A percentile compares a stretch with the other conserved stretches of the same genome.
phyloP scores from a whole-genome alignment of 2,329 filamentous ascomycete genomes.

The Talaromyces piceae region DNA sequence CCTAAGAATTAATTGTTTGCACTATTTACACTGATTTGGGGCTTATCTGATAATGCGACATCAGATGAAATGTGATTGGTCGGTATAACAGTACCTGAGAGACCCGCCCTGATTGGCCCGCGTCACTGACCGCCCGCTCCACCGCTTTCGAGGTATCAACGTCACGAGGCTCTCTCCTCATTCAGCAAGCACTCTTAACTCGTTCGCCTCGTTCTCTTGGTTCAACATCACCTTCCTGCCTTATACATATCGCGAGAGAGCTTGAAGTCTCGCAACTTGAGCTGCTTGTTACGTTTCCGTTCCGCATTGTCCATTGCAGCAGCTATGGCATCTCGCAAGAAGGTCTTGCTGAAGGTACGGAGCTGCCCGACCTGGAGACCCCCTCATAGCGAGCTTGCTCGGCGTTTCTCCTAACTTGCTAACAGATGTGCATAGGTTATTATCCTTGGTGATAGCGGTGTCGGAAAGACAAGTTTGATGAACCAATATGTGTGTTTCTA shows the following conservation, averaged over 20 bases:
- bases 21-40: neutral
- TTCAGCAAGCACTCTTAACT: neutral
- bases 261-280: neutral
- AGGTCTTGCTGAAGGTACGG: constrained; percentile 78
- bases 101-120: neutral
- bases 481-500: constrained; percentile 96
- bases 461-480: constrained; percentile 99
- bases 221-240: constrained; percentile 7
- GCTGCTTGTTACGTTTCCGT: neutral
- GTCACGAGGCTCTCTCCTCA: constrained; percentile 10
- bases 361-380: constrained; percentile 10
- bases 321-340: constrained; percentile 73
- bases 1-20: too few species aligned
- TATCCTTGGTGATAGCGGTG: constrained; percentile 96
- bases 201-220: neutral
- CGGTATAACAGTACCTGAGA: neutral
- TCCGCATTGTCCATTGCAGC: neutral
- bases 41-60: neutral
- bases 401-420: neutral
- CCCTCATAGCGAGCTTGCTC: neutral
- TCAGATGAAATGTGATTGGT: neutral
- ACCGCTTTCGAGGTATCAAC: constrained; percentile 22
- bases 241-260: neutral
- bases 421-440: constrained; percentile 62
- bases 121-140: constrained; percentile 3